These are phyloP conservation scores for Suillus occidentalis DNA, from an alignment of 768 basidiomycete species.

Conservation along the genomic window DNA sequence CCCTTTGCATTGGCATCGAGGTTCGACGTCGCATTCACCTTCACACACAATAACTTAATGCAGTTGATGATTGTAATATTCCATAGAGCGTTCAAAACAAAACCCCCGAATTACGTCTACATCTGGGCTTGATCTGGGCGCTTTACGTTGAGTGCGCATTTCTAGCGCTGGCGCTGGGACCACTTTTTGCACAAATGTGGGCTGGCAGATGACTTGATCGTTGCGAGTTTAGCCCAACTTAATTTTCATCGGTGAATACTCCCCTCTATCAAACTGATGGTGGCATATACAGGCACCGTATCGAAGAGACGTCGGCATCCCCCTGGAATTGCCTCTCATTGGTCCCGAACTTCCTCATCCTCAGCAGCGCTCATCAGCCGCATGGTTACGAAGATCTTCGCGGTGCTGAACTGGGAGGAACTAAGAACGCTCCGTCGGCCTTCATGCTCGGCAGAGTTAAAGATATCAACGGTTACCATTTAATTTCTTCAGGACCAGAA, in stretches of 20 bases:
- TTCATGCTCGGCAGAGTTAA: not conserved
- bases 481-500: not conserved
- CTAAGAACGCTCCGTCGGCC: not conserved
- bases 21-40: not conserved
- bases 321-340: not conserved
- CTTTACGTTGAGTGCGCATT: not conserved
- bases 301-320: not conserved
- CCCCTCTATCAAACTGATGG: not conserved
- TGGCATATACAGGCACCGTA: not conserved
- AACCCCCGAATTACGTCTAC: not conserved
- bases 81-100: not conserved
- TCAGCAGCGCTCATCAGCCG: not conserved
- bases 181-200: not conserved
- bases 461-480: not conserved
- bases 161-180: not conserved
- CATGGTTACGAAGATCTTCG: not conserved
- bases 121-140: too few species aligned
- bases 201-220: not conserved
- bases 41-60: not conserved
- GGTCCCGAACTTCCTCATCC: not conserved
- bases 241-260: not conserved
- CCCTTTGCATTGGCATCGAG: not conserved
- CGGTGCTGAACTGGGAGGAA: not conserved
- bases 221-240: not conserved
- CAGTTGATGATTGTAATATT: not conserved